These are phyloP conservation scores for Apiotrichum siamense DNA, from an alignment of 1,284 basidiomycete species.

Conservation along the genomic window DNA sequence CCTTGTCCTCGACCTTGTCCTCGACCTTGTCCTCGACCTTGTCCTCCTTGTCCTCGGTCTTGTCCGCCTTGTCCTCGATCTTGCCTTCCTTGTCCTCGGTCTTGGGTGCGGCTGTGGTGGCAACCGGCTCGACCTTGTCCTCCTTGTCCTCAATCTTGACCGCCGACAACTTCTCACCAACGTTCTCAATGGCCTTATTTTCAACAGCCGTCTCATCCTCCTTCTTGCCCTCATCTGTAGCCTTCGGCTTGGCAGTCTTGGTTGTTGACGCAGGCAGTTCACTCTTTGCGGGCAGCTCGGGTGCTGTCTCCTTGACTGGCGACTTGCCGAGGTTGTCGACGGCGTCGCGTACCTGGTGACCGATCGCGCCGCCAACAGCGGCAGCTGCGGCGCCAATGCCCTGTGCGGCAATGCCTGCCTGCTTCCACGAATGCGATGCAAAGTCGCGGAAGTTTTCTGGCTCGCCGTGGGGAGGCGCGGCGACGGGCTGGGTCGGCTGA, in stretches of 20 bases:
- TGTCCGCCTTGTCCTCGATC: not conserved
- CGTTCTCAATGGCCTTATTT: no score
- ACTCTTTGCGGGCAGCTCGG: not conserved
- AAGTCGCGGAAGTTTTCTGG: constrained; percentile 15
- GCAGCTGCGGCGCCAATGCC: constrained; percentile 34
- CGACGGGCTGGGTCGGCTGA: not conserved
- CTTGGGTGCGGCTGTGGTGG: not conserved
- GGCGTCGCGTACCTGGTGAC: constrained; percentile 32
- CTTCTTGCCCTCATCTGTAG: no score
- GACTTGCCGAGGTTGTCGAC: constrained; percentile 21
- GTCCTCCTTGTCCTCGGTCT: not conserved
- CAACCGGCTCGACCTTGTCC: not conserved
- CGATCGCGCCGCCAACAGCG: constrained; percentile 33
- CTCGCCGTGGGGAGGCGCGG: not conserved
- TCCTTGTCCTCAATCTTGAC: not conserved
- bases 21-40: no score
- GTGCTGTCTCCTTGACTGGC: not conserved
- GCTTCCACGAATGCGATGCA: constrained; percentile 36
- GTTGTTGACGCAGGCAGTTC: not conserved
- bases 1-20: no score
- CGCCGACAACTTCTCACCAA: no score
- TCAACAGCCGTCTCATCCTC: not conserved
- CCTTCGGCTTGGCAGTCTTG: not conserved
- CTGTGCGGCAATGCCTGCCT: constrained; percentile 38
- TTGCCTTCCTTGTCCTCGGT: not conserved